phyloP scores from a whole-genome alignment of 2,329 filamentous ascomycete genomes.

The Aspergillus ibericus region DNA sequence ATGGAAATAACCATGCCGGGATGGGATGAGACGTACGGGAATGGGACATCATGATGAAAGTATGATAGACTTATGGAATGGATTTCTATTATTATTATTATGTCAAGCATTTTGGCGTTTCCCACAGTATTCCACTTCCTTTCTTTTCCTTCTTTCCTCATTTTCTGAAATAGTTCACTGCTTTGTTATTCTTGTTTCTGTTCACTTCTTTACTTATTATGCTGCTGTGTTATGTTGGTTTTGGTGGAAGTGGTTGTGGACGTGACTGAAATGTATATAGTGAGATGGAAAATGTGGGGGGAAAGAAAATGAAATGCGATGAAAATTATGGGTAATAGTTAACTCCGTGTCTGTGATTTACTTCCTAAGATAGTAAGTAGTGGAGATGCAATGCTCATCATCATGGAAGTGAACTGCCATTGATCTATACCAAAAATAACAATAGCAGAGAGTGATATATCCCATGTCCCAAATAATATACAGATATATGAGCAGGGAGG shows the following conservation, averaged over 20 bases:
- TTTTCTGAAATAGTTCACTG: background rate
- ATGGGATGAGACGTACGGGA: background rate
- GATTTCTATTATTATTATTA: background rate
- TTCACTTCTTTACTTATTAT: background rate
- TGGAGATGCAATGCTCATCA: too few species aligned
- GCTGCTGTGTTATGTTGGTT: background rate
- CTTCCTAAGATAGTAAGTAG: background rate
- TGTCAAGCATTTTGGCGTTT: conserved; percentile 2
- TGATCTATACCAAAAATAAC: background rate
- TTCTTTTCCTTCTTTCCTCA: background rate
- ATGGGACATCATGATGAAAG: conserved; percentile 15
- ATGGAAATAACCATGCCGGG: conserved; percentile 57
- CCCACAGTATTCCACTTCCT: background rate
- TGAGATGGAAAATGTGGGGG: background rate
- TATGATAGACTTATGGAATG: conserved; percentile 23
- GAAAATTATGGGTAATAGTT: background rate
- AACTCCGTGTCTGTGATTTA: too few species aligned
- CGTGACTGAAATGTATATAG: background rate
- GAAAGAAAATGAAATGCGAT: background rate
- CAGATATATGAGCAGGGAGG: background rate
- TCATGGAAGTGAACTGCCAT: background rate
- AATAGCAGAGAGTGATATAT: background rate
- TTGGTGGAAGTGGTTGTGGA: background rate
- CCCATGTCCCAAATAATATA: background rate
- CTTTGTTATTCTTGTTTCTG: background rate